phyloP scores from a whole-genome alignment of 768 basidiomycete species.

The Cystoderma amianthinum region DNA sequence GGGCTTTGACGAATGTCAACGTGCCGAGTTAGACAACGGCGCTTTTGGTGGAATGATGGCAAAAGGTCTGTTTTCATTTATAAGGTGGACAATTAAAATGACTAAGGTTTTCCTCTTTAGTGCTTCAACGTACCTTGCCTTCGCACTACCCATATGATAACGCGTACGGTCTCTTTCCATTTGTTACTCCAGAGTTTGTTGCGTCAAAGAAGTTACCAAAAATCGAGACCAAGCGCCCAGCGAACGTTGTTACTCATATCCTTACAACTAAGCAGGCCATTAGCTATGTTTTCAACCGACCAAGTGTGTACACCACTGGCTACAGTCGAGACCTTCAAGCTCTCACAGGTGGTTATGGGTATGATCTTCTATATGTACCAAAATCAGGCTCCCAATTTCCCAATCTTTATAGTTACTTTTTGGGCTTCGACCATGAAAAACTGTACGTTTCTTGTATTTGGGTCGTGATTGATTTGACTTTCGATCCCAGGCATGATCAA shows the following conservation, averaged over 20 bases:
- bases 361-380: background rate
- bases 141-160: constrained; percentile 13
- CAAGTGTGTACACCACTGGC: constrained; percentile 7
- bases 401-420: constrained; percentile 10
- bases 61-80: constrained; percentile 11
- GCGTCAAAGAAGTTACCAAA: background rate
- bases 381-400: background rate
- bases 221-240: constrained; percentile 8
- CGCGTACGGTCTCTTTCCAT: constrained; percentile 15
- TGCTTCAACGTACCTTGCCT: constrained; percentile 15
- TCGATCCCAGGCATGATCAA: constrained; percentile 10
- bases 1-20: constrained; percentile 13
- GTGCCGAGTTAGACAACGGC: constrained; percentile 8
- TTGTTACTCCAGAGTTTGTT: constrained; percentile 7
- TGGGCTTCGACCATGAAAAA: constrained; percentile 11
- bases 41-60: constrained; percentile 12
- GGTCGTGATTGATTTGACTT: background rate
- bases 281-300: constrained; percentile 12
- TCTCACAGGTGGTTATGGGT: constrained; percentile 15
- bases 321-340: constrained; percentile 8
- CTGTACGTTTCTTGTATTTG: constrained; percentile 5
- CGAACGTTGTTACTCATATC: constrained; percentile 4
- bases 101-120: no score
- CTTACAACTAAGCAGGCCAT: constrained; percentile 10
- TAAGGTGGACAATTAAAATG: no score